Base-by-base conservation (phyloP, 108 stramenopile species). In the Nitzschia inconspicua region DNA sequence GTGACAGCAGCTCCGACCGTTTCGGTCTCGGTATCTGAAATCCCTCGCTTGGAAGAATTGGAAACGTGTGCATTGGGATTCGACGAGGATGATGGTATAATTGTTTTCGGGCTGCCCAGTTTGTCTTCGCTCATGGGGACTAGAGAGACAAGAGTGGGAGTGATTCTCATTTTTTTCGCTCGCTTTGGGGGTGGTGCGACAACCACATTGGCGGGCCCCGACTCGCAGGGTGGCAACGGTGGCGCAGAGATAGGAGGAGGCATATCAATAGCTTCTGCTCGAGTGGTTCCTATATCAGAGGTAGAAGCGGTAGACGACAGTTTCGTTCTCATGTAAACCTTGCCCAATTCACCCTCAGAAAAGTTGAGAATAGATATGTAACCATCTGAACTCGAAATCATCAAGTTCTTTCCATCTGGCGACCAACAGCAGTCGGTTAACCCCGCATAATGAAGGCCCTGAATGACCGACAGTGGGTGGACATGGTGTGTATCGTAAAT, bases 401-500 rank as follows among this genome's bases (percentile, higher is more conserved):
- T 63, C 55, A 95, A 66, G 24, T 68, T 65, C 44, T 47, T 70
- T 28, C 89, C 94, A 73, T 95, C 91, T 2, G 70, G 14, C 8
- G 91, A 83, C 94, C 94, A 95, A 47, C 74, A 62, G 20, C 78
- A 85, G 76, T 92, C 91, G 32, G 89, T 91, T 52, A 95, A 73
- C 5, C 83, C 76, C 9, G 94, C 77, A 75, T 95, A 92, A 64
- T 95, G 94, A 35, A 92, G 66, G n/a, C 87, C 87, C 30, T 66
- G 49, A 14, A 75, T 77, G 22, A 86, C 49, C 25, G 84, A 61
- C 16, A 94, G 76, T 18, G 93, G 93, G 10, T 57, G 47, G 30
- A 69, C 32, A 64, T 91, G 85, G 43, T 77, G 53, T 1, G 93
- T 94, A 56, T 94, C 93, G 50, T 94, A 94, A 43, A 94, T 71